These are phyloP conservation scores for Dioszegia aurantiaca DNA, from an alignment of 768 basidiomycete genomes.

Conservation along the genomic window DNA sequence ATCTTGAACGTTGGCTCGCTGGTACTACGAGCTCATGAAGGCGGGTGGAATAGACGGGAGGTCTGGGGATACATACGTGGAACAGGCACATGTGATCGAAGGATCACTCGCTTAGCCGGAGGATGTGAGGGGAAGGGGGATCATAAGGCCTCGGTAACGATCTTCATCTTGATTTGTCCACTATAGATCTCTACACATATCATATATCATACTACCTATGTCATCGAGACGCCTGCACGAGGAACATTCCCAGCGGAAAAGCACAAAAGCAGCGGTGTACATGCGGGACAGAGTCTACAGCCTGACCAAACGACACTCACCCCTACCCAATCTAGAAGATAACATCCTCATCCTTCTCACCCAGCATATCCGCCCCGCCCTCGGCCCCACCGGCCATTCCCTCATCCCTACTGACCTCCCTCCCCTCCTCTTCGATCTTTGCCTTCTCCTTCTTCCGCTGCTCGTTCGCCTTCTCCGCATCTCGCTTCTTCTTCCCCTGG, in stretches of 20 bases:
- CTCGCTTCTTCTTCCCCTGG: slow-evolving; percentile 93
- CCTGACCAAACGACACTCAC: not conserved
- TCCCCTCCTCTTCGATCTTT: slow-evolving; percentile 48
- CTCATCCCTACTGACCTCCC: slow-evolving; percentile 45
- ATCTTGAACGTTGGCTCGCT: slow-evolving; percentile 8
- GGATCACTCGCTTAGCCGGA: too few species aligned
- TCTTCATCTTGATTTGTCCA: too few species aligned
- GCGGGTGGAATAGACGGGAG: not conserved
- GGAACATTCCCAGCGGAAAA: too few species aligned
- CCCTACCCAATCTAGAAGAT: slow-evolving; percentile 65
- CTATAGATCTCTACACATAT: too few species aligned
- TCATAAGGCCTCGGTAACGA: too few species aligned
- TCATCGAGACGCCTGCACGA: too few species aligned
- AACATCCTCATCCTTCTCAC: slow-evolving; percentile 84
- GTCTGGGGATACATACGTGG: too few species aligned
- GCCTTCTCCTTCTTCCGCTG: slow-evolving; percentile 28
- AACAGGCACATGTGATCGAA: too few species aligned
- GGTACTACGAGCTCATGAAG: not conserved
- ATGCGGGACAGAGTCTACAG: not conserved
- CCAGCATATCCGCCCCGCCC: slow-evolving; percentile 62
- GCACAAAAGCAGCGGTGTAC: too few species aligned
- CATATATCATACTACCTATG: too few species aligned
- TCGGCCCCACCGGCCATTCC: slow-evolving; percentile 52
- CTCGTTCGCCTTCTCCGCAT: slow-evolving; percentile 55
- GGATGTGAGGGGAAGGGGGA: too few species aligned